These are phyloP conservation scores for Monosporascus sp. DNA, from an alignment of 2,329 filamentous ascomycete genomes.

Conservation along the genomic window DNA sequence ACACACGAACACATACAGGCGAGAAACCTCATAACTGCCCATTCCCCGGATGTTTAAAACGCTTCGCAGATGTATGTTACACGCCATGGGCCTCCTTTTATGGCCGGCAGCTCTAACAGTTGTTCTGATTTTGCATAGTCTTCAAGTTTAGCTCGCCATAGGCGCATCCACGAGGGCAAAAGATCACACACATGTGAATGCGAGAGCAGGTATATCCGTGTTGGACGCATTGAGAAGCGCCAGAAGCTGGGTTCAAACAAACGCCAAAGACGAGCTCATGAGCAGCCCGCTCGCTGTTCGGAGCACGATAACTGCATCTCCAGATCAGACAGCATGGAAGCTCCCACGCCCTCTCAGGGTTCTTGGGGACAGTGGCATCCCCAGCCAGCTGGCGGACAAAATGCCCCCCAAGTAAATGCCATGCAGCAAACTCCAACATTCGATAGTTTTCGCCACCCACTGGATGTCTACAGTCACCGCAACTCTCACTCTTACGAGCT, in stretches of 20 bases:
- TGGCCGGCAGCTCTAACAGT: background rate
- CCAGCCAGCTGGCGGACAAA: slow-evolving; percentile 33
- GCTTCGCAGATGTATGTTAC: slow-evolving; percentile 60
- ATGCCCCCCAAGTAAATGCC: slow-evolving; percentile 30
- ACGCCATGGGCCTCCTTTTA: background rate
- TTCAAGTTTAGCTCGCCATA: slow-evolving; percentile 59
- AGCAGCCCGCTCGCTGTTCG: slow-evolving; percentile 50
- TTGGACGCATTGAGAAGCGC: slow-evolving; percentile 3
- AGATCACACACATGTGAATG: slow-evolving; percentile 62
- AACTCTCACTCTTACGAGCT: slow-evolving; percentile 43
- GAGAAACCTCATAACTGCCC: slow-evolving; percentile 68
- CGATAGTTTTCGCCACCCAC: slow-evolving; percentile 47
- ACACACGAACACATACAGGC: slow-evolving; percentile 64
- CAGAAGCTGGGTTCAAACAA: slow-evolving; percentile 54
- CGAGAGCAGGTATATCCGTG: slow-evolving; percentile 47
- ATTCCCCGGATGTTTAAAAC: slow-evolving; percentile 59
- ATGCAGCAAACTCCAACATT: slow-evolving; percentile 51
- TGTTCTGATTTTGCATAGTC: slow-evolving; percentile 42
- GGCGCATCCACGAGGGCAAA: slow-evolving; percentile 61
- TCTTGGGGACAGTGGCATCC: slow-evolving; percentile 45
- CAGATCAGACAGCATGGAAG: slow-evolving; percentile 53
- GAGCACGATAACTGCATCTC: slow-evolving; percentile 52
- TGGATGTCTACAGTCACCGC: slow-evolving; percentile 39
- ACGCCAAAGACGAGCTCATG: slow-evolving; percentile 57
- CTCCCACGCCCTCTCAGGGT: slow-evolving; percentile 53